Percentiles rank a stretch among this genome's conserved stretches.
phyloP scores from a whole-genome alignment of 1,284 basidiomycete species.

The Pseudozyma tsukubaensis region DNA sequence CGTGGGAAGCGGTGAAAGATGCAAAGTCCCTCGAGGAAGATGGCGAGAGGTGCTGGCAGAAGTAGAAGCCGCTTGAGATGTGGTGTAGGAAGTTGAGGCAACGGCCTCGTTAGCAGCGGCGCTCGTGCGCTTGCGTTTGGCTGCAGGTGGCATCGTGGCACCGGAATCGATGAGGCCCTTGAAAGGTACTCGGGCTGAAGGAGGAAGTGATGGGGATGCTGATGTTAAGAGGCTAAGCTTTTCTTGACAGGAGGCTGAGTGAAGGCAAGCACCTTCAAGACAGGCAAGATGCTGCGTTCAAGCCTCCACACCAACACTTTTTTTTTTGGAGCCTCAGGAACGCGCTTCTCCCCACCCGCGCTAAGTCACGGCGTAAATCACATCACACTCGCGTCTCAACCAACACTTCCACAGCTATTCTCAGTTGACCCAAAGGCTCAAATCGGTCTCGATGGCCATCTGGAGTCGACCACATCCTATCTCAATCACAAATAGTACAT shows the following conservation, averaged over 20 bases:
- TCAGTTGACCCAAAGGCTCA: too few relatives aligned
- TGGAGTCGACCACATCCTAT: too few relatives aligned
- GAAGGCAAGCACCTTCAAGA: not conserved
- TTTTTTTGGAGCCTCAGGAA: not conserved
- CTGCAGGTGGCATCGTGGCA: not conserved
- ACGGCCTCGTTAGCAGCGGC: not conserved
- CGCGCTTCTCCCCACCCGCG: slow-evolving; percentile 1
- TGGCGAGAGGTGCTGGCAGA: too few relatives aligned
- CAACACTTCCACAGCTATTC: not conserved
- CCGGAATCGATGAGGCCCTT: not conserved
- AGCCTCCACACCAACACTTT: slow-evolving; percentile 38
- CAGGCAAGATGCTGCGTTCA: not conserved
- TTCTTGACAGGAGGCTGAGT: slow-evolving; percentile 1
- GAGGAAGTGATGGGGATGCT: not conserved
- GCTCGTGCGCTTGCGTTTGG: not conserved
- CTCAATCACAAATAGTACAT: too few relatives aligned
- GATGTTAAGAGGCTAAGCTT: not conserved
- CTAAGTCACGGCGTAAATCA: slow-evolving; percentile 1
- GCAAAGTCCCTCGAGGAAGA: too few relatives aligned
- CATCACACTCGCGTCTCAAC: slow-evolving; percentile 3
- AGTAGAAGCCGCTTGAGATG: too few relatives aligned
- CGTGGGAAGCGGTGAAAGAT: too few relatives aligned
- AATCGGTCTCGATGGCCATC: too few relatives aligned
- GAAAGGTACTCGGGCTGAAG: not conserved
- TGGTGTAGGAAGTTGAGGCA: too few relatives aligned